phyloP scores from a whole-genome alignment of 495 filamentous ascomycete genomes.

The Daldinia caldariorum region DNA sequence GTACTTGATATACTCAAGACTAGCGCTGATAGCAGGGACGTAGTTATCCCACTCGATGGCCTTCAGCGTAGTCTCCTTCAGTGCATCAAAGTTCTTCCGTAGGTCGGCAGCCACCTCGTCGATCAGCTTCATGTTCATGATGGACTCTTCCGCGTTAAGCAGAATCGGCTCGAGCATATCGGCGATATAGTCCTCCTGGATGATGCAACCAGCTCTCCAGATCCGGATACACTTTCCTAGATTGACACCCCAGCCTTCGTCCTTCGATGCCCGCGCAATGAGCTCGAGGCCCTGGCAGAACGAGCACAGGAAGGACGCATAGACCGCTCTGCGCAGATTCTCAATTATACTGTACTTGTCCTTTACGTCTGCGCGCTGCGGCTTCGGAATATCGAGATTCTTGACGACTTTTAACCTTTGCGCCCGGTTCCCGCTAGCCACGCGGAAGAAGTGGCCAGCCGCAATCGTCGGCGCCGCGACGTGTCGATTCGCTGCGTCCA shows the following conservation, averaged over 20 bases:
- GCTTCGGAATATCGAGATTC: slow-evolving; percentile 53
- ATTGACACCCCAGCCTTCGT: slow-evolving; percentile 72
- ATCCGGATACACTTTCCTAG: slow-evolving; percentile 69
- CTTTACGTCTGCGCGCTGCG: slow-evolving; percentile 50
- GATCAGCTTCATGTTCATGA: slow-evolving; percentile 48
- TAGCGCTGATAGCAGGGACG: slow-evolving; percentile 70
- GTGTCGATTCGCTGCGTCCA: slow-evolving; percentile 69
- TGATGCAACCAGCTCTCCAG: slow-evolving; percentile 80
- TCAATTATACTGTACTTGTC: slow-evolving; percentile 66
- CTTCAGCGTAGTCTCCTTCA: slow-evolving; percentile 68
- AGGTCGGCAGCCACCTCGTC: slow-evolving; percentile 64
- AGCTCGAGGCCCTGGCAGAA: slow-evolving; percentile 75
- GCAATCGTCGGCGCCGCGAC: slow-evolving; percentile 72
- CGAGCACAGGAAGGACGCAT: slow-evolving; percentile 68
- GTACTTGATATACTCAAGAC: slow-evolving; percentile 77
- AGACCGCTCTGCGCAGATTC: slow-evolving; percentile 68
- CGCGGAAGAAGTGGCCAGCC: slow-evolving; percentile 70
- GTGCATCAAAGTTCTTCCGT: slow-evolving; percentile 56
- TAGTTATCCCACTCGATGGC: slow-evolving; percentile 69
- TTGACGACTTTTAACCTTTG: slow-evolving; percentile 58
- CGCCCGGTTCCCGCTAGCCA: slow-evolving; percentile 70
- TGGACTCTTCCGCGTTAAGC: slow-evolving; percentile 24
- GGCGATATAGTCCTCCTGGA: slow-evolving; percentile 72
- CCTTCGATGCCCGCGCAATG: slow-evolving; percentile 67
- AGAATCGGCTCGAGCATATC: slow-evolving; percentile 61